Evolutionary conservation across 208 protist genomes (phyloP).

Genomic region (Leishmania mexicana): DNA sequence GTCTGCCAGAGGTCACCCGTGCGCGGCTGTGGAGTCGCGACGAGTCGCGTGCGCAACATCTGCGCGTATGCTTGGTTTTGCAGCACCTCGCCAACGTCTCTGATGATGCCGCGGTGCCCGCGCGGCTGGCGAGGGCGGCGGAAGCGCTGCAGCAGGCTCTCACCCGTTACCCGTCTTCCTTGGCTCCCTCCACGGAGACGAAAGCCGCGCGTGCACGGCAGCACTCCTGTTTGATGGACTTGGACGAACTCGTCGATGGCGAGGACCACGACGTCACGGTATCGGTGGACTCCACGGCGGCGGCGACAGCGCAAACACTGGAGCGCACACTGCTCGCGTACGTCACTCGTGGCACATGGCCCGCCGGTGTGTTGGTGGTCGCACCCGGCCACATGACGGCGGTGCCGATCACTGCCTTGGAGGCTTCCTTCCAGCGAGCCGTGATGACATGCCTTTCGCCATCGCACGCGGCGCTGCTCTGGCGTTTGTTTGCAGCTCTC

Average conservation of each 20-base stretch:
- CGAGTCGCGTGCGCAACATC: constrained; percentile 21
- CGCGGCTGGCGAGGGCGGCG: background rate
- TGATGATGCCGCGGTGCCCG: background rate
- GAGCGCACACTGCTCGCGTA: constrained; percentile 14
- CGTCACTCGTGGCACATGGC: background rate
- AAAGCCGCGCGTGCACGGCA: background rate
- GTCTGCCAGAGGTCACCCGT: background rate
- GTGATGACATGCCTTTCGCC: background rate
- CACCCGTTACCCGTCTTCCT: background rate
- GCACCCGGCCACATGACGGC: background rate
- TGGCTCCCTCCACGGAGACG: background rate
- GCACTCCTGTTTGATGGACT: background rate
- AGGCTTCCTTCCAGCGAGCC: background rate
- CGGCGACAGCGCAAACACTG: background rate
- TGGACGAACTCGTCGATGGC: constrained; percentile 1
- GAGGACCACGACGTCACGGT: background rate
- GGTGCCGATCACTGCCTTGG: constrained; percentile 3
- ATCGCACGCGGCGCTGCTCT: background rate
- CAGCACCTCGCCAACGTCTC: background rate
- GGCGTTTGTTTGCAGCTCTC: constrained; percentile 6
- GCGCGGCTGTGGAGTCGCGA: constrained; percentile 13
- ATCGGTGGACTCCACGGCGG: background rate
- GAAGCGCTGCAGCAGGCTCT: constrained; percentile 21
- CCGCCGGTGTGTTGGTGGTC: too few species aligned
- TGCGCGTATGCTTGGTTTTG: constrained; percentile 9